A percentile compares a stretch with the other conserved stretches of the same genome.
phyloP scores from a whole-genome alignment of 352 stramenopile genomes.

The Phytopythium ostracodes region DNA sequence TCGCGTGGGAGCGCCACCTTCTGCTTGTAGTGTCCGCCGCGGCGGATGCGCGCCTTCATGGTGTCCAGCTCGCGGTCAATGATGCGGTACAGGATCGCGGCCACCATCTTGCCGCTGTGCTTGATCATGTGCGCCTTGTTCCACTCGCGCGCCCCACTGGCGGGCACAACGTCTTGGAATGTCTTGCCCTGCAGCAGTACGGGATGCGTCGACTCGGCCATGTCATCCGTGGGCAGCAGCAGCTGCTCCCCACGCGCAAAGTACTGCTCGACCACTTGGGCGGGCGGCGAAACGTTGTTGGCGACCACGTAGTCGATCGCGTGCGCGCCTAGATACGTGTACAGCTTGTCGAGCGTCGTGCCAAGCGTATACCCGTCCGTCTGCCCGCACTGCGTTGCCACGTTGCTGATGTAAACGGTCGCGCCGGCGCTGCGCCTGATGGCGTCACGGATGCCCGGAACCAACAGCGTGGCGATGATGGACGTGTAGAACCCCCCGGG shows the following conservation, averaged over 20 bases:
- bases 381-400: constrained; percentile 79
- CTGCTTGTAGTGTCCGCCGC: constrained; percentile 10
- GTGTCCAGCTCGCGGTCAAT: constrained; percentile 79
- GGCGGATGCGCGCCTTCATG: constrained; percentile 6
- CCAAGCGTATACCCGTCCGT: constrained; percentile 74
- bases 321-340: constrained; percentile 64
- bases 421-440: constrained; percentile 61
- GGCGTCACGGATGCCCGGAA: constrained; percentile 77
- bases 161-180: constrained; percentile 49
- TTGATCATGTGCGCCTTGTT: constrained; percentile 86
- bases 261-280: constrained; percentile 53
- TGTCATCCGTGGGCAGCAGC: constrained; percentile 58
- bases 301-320: constrained; percentile 85
- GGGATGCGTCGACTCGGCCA: constrained; percentile 49
- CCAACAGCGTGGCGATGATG: constrained; percentile 76
- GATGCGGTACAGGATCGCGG: constrained; percentile 81
- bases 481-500: constrained; percentile 85
- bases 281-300: constrained; percentile 62
- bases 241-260: constrained; percentile 72
- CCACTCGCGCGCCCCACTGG: constrained; percentile 41
- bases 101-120: constrained; percentile 70
- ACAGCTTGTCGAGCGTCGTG: constrained; percentile 63
- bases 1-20: constrained; percentile 8
- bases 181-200: constrained; percentile 75
- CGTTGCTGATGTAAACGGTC: constrained; percentile 86